Conservation (phyloP, 768 basidiomycete species). For the Rhodotorula diobovata region DNA sequence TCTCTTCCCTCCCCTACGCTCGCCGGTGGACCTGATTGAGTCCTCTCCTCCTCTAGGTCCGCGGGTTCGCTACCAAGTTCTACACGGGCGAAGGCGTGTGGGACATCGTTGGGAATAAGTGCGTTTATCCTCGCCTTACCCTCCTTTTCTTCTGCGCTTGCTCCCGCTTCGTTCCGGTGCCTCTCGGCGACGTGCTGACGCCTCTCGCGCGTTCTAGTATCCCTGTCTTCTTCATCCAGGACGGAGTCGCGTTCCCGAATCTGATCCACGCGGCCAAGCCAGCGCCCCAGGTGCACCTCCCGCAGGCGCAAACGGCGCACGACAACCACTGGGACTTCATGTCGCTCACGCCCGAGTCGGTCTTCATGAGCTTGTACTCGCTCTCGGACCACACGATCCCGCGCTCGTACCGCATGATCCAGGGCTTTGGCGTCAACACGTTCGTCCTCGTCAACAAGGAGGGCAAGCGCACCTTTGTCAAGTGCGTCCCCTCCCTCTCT, state of each 20-base stretch:
- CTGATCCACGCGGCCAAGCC: conserved; percentile 63
- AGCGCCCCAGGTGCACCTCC: conserved; percentile 14
- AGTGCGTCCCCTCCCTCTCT: conserved; percentile 45
- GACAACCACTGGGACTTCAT: conserved; percentile 88
- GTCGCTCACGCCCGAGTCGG: conserved; percentile 48
- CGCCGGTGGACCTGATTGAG: too few relatives aligned
- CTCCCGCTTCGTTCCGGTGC: background rate
- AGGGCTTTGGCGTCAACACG: conserved; percentile 72
- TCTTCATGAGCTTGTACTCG: conserved; percentile 76
- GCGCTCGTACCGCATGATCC: conserved; percentile 81
- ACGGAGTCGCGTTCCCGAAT: conserved; percentile 66
- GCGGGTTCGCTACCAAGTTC: conserved; percentile 78
- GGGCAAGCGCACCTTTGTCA: conserved; percentile 73
- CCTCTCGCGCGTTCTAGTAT: conserved; percentile 27
- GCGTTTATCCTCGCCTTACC: conserved; percentile 34
- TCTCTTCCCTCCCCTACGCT: too few relatives aligned
- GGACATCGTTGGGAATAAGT: conserved; percentile 74
- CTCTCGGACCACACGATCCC: conserved; percentile 84
- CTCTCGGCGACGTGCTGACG: conserved; percentile 4
- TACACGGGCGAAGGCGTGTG: conserved; percentile 76
- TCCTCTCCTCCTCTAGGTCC: too few relatives aligned
- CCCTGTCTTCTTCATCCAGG: conserved; percentile 49
- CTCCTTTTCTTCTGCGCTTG: background rate
- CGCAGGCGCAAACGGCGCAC: conserved; percentile 53
- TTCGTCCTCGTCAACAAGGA: conserved; percentile 65